Percentiles rank a stretch among this genome's conserved stretches.
These are phyloP conservation scores for Tirmania nivea DNA, from an alignment of 495 filamentous ascomycete genomes.

Conservation along the genomic window DNA sequence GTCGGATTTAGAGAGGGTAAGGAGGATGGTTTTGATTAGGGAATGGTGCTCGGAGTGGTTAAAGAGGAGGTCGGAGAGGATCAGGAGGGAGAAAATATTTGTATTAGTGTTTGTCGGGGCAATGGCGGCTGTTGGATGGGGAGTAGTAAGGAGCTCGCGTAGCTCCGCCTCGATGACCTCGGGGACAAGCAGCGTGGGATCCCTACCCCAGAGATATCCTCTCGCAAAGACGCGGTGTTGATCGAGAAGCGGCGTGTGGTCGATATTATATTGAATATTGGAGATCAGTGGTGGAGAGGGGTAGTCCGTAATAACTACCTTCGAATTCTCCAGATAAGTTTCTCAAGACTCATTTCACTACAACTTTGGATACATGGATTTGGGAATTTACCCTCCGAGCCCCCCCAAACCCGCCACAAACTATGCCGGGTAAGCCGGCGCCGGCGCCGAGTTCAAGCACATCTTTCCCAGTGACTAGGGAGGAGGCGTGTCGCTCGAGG, in stretches of 20 bases:
- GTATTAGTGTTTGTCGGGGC: no score
- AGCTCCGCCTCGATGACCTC: background rate
- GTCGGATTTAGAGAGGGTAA: slow-evolving; percentile 33
- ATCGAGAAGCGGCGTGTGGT: slow-evolving; percentile 22
- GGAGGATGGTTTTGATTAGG: slow-evolving; percentile 45
- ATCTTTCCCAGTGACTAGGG: slow-evolving; percentile 35
- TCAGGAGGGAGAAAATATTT: slow-evolving; percentile 48
- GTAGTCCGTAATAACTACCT: slow-evolving; percentile 71
- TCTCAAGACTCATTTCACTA: no score
- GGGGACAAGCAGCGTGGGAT: slow-evolving; percentile 29
- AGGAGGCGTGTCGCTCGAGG: slow-evolving; percentile 40
- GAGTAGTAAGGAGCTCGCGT: no score
- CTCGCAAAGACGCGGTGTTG: slow-evolving; percentile 12
- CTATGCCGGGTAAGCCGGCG: slow-evolving; percentile 62
- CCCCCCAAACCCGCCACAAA: slow-evolving; percentile 41
- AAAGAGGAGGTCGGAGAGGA: slow-evolving; percentile 77
- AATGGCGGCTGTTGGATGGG: no score
- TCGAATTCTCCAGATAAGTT: background rate
- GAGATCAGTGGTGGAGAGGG: slow-evolving; percentile 58
- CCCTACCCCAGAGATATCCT: slow-evolving; percentile 64
- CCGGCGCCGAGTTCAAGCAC: slow-evolving; percentile 82
- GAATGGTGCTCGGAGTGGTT: slow-evolving; percentile 65
- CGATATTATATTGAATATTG: slow-evolving; percentile 55
- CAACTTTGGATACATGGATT: no score
- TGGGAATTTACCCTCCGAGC: slow-evolving; percentile 24